Base-by-base conservation (phyloP, 1,139 yeast species). In the Yamadazyma kanchanaburiensis region DNA sequence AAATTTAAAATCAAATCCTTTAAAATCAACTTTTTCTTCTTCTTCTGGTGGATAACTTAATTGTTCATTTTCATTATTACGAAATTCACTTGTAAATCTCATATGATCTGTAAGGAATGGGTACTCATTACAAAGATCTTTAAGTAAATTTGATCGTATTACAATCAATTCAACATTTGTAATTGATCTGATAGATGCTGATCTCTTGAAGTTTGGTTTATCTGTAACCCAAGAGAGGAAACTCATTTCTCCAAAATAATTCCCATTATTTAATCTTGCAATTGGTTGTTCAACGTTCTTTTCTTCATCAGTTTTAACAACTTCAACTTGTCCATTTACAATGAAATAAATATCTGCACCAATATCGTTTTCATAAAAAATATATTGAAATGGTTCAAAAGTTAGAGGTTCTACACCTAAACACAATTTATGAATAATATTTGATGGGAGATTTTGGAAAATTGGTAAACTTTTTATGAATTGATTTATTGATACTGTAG, bases 211-310 rank as follows among this genome's bases (percentile, higher is more conserved):
- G 10, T 45, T 42, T 11, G 50, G 49, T 9, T 53, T 45, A 22
- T 57, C 53, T 9, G 67, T 58, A 15, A 80, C 53, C 19, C 71
- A 64, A 4, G 76, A 63, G 24, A 82, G 55, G 45, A 81, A 81
- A 1, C 86, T 74, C 78, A 81, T 77, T 51, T 82, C 91, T 15
- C 94, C 94, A 56, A 83, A 80, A 51, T 79, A 81, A 24, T 77
- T 70, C 7, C 85, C 87, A 7, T 74, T 56, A 3, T 74, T 69
- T 22, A 82, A 57, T 36, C 84, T 66, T 2, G 85, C 88, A 25
- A 77, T 53, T 11, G 51, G 45, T 22, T 31, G 28, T 19, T 41
- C 43, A n/a, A 23, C 25, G 6, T 37, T 29, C 15, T 46, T 36
- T 12, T 35, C 34, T 5, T 44, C 40, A 16, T 44, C 40, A 14